Conservation (phyloP, 2,329 filamentous ascomycete genomes). For the Rhexocercosporidium sp. region DNA sequence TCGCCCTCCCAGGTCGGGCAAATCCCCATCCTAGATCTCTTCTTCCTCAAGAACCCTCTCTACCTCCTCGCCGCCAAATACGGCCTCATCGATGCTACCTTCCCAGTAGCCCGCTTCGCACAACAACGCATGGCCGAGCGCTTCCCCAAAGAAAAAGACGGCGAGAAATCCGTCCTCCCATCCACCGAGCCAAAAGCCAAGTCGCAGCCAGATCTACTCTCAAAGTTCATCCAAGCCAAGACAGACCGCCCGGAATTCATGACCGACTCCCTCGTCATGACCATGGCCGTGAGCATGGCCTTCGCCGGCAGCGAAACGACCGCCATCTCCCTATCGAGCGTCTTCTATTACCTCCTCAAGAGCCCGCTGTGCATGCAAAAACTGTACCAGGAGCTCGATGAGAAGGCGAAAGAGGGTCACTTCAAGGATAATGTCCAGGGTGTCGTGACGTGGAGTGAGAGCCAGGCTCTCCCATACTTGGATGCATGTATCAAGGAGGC, state of each 20-base stretch:
- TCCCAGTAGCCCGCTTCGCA: conserved; percentile 76
- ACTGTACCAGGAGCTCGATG: conserved; percentile 67
- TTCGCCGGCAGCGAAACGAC: conserved; percentile 82
- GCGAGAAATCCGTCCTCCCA: conserved; percentile 24
- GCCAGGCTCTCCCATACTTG: conserved; percentile 74
- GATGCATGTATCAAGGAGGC: conserved; percentile 80
- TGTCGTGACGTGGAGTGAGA: conserved; percentile 72
- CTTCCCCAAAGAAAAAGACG: conserved; percentile 45
- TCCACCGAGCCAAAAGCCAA: conserved; percentile 37
- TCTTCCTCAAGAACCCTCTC: conserved; percentile 78
- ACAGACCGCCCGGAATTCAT: conserved; percentile 73
- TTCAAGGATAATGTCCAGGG: conserved; percentile 59
- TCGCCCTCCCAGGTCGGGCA: conserved; percentile 65
- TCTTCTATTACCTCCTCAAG: conserved; percentile 77
- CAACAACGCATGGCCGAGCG: conserved; percentile 70
- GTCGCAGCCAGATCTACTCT: conserved; percentile 63
- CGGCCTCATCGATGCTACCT: conserved; percentile 70
- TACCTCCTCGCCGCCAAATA: conserved; percentile 70
- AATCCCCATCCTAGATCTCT: conserved; percentile 71
- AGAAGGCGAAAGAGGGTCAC: conserved; percentile 55
- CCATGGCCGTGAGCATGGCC: conserved; percentile 74
- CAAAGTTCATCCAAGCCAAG: conserved; percentile 73
- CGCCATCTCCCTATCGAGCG: conserved; percentile 71
- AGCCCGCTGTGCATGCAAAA: conserved; percentile 60
- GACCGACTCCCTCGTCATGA: conserved; percentile 70